A percentile compares a stretch with the other conserved stretches of the same genome.
Evolutionary conservation across 352 stramenopile species (phyloP).

Genomic region (Halophytophthora polymorphica): DNA sequence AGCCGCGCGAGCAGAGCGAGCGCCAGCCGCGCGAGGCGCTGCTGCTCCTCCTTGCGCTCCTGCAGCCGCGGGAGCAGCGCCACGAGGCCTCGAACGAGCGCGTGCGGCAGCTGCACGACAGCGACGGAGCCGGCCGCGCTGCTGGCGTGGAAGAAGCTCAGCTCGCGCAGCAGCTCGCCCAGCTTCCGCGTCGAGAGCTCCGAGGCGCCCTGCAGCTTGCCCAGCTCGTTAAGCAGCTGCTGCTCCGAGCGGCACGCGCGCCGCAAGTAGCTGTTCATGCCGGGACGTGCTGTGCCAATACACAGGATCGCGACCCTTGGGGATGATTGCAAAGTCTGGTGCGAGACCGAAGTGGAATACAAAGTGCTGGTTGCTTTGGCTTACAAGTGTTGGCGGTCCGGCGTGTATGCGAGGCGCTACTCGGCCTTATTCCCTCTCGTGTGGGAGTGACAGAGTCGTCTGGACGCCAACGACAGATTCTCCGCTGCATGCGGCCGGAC

Average conservation of each 20-base stretch:
- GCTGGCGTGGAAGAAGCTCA: conserved; percentile 67
- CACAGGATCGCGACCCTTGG: conserved; percentile 33
- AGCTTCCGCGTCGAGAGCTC: conserved; percentile 73
- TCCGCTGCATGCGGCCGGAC: too few relatives aligned
- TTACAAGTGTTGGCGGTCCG: too few relatives aligned
- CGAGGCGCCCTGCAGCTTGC: conserved; percentile 51
- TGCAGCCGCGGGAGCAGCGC: conserved; percentile 65
- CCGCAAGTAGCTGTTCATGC: conserved; percentile 71
- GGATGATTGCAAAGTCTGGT: conserved; percentile 2
- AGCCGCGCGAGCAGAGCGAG: conserved; percentile 61
- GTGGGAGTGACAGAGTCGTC: too few relatives aligned
- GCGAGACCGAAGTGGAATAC: too few relatives aligned
- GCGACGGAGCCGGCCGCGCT: conserved; percentile 30
- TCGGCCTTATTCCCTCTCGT: too few relatives aligned
- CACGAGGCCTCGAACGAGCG: conserved; percentile 63
- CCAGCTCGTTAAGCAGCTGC: conserved; percentile 81
- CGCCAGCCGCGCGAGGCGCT: conserved; percentile 58
- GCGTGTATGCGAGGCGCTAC: too few relatives aligned
- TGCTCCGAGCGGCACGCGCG: conserved; percentile 76
- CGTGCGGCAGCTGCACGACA: conserved; percentile 45
- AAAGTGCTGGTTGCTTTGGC: too few relatives aligned
- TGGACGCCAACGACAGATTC: too few relatives aligned
- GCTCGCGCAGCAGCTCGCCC: conserved; percentile 60
- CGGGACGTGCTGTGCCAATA: background rate
- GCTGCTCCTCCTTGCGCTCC: conserved; percentile 57